These are phyloP conservation scores for Aureobasidium musti DNA, from an alignment of 2,329 filamentous ascomycete genomes.

Conservation along the genomic window DNA sequence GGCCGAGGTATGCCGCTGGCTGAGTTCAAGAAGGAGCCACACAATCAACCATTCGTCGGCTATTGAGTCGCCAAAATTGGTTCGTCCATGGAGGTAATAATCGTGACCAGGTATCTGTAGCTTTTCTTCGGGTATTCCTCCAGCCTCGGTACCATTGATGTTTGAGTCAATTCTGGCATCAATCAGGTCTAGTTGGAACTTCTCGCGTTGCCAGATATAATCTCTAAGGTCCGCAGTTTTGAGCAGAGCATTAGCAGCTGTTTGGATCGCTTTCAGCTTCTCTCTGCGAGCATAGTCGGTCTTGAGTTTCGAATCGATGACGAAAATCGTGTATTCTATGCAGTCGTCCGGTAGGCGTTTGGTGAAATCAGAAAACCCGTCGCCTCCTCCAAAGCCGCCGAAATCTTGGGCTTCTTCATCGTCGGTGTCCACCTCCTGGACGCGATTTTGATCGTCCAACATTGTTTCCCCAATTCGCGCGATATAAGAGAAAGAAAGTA, in stretches of 20 bases:
- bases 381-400: constrained; percentile 64
- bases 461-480: background rate
- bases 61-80: constrained; percentile 89
- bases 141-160: background rate
- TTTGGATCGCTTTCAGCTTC: constrained; percentile 71
- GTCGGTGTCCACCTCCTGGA: background rate
- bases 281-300: constrained; percentile 60
- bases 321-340: constrained; percentile 79
- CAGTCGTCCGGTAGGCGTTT: constrained; percentile 76
- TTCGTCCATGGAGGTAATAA: constrained; percentile 64
- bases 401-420: constrained; percentile 50
- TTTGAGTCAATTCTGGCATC: constrained; percentile 49
- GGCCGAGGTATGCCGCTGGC: constrained; percentile 67
- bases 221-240: constrained; percentile 66
- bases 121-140: background rate
- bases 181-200: constrained; percentile 63
- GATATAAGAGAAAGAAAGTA: background rate
- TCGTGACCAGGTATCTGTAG: constrained; percentile 25
- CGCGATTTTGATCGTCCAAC: background rate
- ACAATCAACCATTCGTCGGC: constrained; percentile 98
- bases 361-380: constrained; percentile 64
- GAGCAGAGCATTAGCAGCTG: constrained; percentile 64
- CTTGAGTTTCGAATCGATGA: constrained; percentile 60
- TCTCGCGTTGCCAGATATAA: constrained; percentile 94
- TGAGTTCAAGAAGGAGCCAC: constrained; percentile 81